These are phyloP conservation scores for Phallus indusiatus DNA, from an alignment of 768 basidiomycete species.

Conservation along the genomic window DNA sequence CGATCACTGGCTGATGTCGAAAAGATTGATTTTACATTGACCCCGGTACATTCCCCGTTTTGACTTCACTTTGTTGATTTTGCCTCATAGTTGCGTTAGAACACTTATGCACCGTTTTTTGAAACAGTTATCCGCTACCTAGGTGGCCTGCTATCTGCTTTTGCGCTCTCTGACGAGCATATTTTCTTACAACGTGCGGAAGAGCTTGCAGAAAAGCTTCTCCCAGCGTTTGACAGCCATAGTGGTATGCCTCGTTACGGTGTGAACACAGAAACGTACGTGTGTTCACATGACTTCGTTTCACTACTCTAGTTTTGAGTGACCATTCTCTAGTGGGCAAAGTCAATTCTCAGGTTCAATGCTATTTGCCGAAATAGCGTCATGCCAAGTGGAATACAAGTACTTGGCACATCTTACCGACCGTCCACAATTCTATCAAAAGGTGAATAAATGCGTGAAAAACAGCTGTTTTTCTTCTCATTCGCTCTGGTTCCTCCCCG, in stretches of 20 bases:
- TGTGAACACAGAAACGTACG: conserved; percentile 36
- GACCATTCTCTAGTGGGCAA: background rate
- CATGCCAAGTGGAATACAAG: conserved; percentile 74
- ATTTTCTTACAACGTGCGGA: conserved; percentile 27
- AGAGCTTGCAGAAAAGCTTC: conserved; percentile 31
- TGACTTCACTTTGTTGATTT: background rate
- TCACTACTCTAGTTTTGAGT: background rate
- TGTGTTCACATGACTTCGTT: background rate
- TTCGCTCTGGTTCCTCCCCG: too few species aligned
- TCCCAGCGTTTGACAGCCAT: conserved; percentile 31
- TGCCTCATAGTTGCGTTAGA: background rate
- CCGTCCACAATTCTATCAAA: conserved; percentile 49
- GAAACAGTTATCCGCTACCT: conserved; percentile 42
- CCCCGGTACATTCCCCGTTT: background rate
- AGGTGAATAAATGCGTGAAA: conserved; percentile 20
- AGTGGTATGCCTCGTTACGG: conserved; percentile 43
- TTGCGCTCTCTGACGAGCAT: conserved; percentile 27
- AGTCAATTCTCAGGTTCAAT: background rate
- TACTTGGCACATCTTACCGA: conserved; percentile 76
- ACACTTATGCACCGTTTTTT: conserved; percentile 14
- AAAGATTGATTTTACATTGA: conserved; percentile 10
- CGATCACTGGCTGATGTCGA: conserved; percentile 24
- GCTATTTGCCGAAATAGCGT: conserved; percentile 64
- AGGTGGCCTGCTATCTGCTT: conserved; percentile 35
- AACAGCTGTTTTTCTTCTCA: background rate